These are phyloP conservation scores for Hordeum vulgare DNA, from an alignment of 176 grass and related monocot genomes.

Conservation along the genomic window DNA sequence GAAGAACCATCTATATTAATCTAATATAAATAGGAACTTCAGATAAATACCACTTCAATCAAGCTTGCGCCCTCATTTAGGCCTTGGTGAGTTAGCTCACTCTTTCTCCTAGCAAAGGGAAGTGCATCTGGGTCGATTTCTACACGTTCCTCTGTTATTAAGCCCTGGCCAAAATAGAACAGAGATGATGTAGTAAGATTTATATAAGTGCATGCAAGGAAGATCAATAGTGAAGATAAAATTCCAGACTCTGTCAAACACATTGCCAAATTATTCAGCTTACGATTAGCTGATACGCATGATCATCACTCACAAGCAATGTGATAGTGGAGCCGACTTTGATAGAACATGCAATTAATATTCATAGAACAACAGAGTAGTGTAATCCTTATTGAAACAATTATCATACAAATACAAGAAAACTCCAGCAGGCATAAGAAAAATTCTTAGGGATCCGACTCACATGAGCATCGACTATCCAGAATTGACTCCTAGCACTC, in stretches of 20 bases:
- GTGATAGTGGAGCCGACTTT: slow-evolving; percentile 10
- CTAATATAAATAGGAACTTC: not conserved
- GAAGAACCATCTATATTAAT: not conserved
- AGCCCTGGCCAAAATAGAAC: slow-evolving; percentile 46
- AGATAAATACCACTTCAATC: slow-evolving; percentile 77
- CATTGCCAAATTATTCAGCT: not conserved
- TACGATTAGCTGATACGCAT: not conserved
- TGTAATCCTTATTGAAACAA: not conserved
- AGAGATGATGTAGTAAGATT: slow-evolving; percentile 12
- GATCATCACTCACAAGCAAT: not conserved
- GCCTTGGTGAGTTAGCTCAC: slow-evolving; percentile 61
- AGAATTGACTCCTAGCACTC: slow-evolving; percentile 95
- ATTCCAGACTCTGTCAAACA: not conserved
- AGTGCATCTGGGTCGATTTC: slow-evolving; percentile 68
- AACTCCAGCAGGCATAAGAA: not conserved
- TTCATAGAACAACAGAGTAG: slow-evolving; percentile 10
- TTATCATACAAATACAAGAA: not conserved
- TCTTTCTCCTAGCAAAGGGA: slow-evolving; percentile 79
- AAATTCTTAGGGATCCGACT: slow-evolving; percentile 1
- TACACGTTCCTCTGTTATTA: slow-evolving; percentile 85
- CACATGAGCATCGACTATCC: slow-evolving; percentile 93
- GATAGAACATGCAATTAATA: slow-evolving; percentile 3
- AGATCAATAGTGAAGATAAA: slow-evolving; percentile 11
- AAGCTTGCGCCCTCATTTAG: slow-evolving; percentile 85
- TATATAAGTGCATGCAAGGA: slow-evolving; percentile 13